Percentiles rank a stretch among this genome's conserved stretches.
Evolutionary conservation across 78 protist species (phyloP).

Genomic region (Protostelium mycophagum): DNA sequence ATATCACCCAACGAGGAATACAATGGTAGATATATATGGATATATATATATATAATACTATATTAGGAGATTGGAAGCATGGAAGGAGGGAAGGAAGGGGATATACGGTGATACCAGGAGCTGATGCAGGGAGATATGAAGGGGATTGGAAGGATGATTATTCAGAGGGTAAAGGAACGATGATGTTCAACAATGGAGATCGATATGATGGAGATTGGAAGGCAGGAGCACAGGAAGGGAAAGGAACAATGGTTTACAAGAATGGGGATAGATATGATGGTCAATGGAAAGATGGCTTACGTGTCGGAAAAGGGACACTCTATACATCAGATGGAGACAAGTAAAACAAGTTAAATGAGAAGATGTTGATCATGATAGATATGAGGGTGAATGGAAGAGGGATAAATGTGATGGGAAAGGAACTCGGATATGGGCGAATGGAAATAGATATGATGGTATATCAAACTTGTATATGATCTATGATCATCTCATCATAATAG

Average conservation of each 20-base stretch:
- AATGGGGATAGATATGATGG: background rate
- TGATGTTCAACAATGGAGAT: background rate
- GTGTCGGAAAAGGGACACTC: background rate
- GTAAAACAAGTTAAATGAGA: no score
- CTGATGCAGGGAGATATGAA: background rate
- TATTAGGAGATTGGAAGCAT: background rate
- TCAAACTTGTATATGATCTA: no score
- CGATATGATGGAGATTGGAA: background rate
- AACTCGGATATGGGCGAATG: background rate
- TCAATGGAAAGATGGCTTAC: background rate
- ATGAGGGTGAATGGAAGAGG: background rate
- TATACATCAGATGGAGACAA: background rate
- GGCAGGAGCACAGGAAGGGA: background rate
- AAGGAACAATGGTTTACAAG: background rate
- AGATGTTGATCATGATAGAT: no score
- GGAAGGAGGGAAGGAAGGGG: background rate
- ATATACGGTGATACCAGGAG: background rate
- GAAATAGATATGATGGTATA: background rate
- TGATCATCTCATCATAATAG: no score
- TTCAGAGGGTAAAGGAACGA: background rate
- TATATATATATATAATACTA: no score
- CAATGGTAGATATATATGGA: background rate
- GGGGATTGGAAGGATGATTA: background rate
- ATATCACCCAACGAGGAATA: background rate
- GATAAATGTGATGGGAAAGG: background rate